Evolutionary conservation across 2,329 filamentous ascomycete genomes (phyloP).

Genomic region (Colletotrichum cordylinicola): DNA sequence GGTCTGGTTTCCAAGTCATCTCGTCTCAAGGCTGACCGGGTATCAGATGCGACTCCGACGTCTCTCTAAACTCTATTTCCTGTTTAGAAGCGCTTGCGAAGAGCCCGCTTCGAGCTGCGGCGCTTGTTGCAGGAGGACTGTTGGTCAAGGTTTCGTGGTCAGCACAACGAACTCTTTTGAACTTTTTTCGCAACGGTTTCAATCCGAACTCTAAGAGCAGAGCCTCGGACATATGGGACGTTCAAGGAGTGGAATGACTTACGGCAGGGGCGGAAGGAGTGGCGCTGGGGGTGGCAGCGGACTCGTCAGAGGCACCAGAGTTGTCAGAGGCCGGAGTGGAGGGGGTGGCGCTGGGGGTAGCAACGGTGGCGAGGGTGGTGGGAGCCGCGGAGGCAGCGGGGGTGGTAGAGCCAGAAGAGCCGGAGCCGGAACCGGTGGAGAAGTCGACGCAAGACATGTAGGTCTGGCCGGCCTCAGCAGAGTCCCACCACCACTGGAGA

Average conservation of each 20-base stretch:
- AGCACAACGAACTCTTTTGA: neutral
- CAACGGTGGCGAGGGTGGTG: constrained; percentile 11
- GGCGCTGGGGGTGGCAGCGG: neutral
- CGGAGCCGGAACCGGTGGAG: constrained; percentile 17
- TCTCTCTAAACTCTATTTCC: constrained; percentile 8
- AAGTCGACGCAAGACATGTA: constrained; percentile 71
- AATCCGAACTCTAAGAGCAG: neutral
- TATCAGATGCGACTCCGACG: constrained; percentile 11
- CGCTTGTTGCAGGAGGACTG: constrained; percentile 15
- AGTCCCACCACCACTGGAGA: constrained; percentile 70
- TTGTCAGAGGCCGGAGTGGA: neutral
- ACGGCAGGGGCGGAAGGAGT: neutral
- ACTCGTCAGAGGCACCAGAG: constrained; percentile 1
- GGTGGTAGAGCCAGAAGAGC: constrained; percentile 5
- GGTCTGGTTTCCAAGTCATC: constrained; percentile 12
- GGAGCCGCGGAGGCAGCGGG: neutral
- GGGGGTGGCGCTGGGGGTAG: constrained; percentile 3
- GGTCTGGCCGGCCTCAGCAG: constrained; percentile 61
- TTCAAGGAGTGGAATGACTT: neutral
- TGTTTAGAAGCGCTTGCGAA: constrained; percentile 18
- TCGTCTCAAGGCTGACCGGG: constrained; percentile 8
- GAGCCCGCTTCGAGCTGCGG: constrained; percentile 12
- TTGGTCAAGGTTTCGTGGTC: neutral
- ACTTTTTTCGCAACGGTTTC: neutral
- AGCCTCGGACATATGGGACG: neutral